Percentiles rank a stretch among this genome's conserved stretches.
Evolutionary conservation across 805 yeast species (phyloP).

Genomic region (Ogataea trehalophila): DNA sequence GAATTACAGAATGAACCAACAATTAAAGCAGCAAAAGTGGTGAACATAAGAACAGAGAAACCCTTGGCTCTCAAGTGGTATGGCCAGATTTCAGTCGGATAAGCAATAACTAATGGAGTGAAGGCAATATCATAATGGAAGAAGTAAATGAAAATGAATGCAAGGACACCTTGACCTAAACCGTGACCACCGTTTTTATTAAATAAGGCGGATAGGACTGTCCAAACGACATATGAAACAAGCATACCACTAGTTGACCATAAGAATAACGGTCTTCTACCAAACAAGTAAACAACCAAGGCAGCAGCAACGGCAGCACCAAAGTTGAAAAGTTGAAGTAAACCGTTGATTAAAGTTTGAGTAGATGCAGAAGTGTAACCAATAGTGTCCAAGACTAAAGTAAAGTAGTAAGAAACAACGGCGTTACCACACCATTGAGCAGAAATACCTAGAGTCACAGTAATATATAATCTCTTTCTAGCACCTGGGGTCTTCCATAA

Average conservation of each 20-base stretch:
- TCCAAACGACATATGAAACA: slow-evolving; percentile 37
- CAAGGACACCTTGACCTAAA: slow-evolving; percentile 12
- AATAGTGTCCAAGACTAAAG: slow-evolving; percentile 42
- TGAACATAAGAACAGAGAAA: slow-evolving; percentile 37
- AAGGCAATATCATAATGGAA: slow-evolving; percentile 37
- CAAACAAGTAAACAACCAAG: slow-evolving; percentile 25
- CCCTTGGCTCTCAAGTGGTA: slow-evolving; percentile 55
- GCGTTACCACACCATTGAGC: slow-evolving; percentile 43
- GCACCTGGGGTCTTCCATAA: slow-evolving; percentile 31
- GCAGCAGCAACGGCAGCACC: slow-evolving; percentile 27
- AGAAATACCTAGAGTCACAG: slow-evolving; percentile 25
- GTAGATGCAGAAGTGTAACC: slow-evolving; percentile 42
- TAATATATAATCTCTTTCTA: slow-evolving; percentile 33
- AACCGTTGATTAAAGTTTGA: slow-evolving; percentile 47
- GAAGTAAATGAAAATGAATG: slow-evolving; percentile 24
- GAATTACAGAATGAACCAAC: slow-evolving; percentile 23
- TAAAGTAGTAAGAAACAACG: slow-evolving; percentile 40
- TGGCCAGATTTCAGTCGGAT: slow-evolving; percentile 45
- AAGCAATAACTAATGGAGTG: slow-evolving; percentile 42
- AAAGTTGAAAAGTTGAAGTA: slow-evolving; percentile 43
- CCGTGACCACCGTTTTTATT: neutral
- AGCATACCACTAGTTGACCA: slow-evolving; percentile 33
- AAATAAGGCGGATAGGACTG: slow-evolving; percentile 38
- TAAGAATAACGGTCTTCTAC: slow-evolving; percentile 34
- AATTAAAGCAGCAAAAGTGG: slow-evolving; percentile 10